phyloP scores from a whole-genome alignment of 345 rosid species.

The Corchorus capsularis region DNA sequence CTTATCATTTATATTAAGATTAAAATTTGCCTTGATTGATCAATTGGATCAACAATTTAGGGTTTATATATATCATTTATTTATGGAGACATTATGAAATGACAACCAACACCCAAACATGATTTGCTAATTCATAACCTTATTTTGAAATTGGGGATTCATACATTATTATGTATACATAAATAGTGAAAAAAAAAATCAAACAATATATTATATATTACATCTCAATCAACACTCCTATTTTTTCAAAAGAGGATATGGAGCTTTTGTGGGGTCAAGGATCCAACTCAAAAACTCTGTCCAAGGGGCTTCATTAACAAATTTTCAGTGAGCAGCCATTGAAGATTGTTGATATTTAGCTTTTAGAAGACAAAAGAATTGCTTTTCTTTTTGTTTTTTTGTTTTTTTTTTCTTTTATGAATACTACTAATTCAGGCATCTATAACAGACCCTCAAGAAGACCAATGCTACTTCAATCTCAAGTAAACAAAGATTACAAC shows the following conservation, averaged over 20 bases:
- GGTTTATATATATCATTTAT: not conserved
- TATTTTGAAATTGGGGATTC: not conserved
- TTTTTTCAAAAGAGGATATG: not conserved
- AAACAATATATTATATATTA: conserved; percentile 1
- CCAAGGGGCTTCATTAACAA: not conserved
- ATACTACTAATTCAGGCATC: conserved; percentile 25
- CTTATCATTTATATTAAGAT: not conserved
- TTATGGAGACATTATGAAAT: conserved; percentile 18
- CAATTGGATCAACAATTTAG: no score
- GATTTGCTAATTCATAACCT: not conserved
- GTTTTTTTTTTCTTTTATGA: not conserved
- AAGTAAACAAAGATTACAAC: conserved; percentile 43
- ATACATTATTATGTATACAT: not conserved
- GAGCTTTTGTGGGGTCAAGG: not conserved
- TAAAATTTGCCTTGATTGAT: no score
- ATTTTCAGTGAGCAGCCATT: conserved; percentile 4
- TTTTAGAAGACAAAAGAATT: conserved; percentile 22
- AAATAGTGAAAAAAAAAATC: not conserved
- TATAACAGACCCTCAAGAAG: conserved; percentile 26
- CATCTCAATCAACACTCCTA: not conserved
- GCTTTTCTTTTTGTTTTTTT: not conserved
- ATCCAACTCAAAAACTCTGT: not conserved
- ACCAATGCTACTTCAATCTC: conserved; percentile 41
- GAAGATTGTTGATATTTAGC: conserved; percentile 16
- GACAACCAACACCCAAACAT: not conserved